A percentile compares a stretch with the other conserved stretches of the same genome.
These are phyloP conservation scores for Aspergillus fumigatus DNA, from an alignment of 2,329 filamentous ascomycete species.

Conservation along the genomic window DNA sequence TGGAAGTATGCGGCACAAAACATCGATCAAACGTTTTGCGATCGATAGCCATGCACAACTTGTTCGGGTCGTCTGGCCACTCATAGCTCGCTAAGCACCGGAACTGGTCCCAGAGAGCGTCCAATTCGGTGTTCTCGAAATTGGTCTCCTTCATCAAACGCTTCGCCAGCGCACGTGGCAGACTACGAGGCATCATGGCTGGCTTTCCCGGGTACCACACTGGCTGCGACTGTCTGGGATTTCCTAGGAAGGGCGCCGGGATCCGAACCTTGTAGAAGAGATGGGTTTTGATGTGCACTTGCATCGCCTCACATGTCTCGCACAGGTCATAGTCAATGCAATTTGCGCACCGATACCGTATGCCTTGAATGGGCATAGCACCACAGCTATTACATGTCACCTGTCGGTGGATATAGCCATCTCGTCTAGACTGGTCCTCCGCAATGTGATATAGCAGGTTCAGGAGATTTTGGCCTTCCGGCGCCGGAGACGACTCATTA, in stretches of 20 bases:
- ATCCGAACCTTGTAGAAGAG: constrained; percentile 95
- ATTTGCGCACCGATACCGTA: constrained; percentile 91
- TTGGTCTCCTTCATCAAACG: constrained; percentile 67
- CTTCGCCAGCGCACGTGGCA: constrained; percentile 65
- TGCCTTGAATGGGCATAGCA: constrained; percentile 81
- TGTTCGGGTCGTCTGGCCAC: constrained; percentile 75
- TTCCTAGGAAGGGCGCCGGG: constrained; percentile 76
- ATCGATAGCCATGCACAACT: constrained; percentile 78
- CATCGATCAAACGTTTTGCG: constrained; percentile 88
- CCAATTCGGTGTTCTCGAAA: constrained; percentile 81
- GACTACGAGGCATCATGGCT: constrained; percentile 60
- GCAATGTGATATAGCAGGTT: constrained; percentile 86
- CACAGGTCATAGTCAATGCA: constrained; percentile 95
- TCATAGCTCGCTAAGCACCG: constrained; percentile 85
- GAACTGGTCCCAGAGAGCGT: constrained; percentile 96
- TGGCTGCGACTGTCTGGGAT: constrained; percentile 71
- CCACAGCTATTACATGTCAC: constrained; percentile 90
- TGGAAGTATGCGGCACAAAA: constrained; percentile 79
- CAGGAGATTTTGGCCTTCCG: constrained; percentile 72
- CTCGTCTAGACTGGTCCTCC: constrained; percentile 82
- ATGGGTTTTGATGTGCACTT: constrained; percentile 80
- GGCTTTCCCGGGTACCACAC: constrained; percentile 89
- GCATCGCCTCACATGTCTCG: constrained; percentile 74
- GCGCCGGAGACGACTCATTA: constrained; percentile 36
- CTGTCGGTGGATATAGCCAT: constrained; percentile 86